A percentile compares a stretch with the other conserved stretches of the same genome.
These are phyloP conservation scores for Trypanosoma theileri DNA, from an alignment of 208 protist species.

Conservation along the genomic window DNA sequence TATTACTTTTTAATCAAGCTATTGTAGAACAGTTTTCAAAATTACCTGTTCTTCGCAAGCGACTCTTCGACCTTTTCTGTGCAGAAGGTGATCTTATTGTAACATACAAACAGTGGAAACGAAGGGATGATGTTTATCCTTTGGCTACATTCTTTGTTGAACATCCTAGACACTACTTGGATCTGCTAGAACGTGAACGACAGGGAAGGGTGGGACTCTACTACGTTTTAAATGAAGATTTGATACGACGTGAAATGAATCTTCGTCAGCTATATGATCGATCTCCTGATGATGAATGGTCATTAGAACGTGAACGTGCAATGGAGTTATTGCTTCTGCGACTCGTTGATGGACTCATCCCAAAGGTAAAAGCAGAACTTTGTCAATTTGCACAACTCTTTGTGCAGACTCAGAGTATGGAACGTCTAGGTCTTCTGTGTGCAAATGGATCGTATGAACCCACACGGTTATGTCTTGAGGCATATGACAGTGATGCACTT, in stretches of 20 bases:
- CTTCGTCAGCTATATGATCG: constrained; percentile 51
- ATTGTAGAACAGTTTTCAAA: constrained; percentile 80
- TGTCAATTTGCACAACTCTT: constrained; percentile 46
- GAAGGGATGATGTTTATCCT: constrained; percentile 62
- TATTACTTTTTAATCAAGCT: constrained; percentile 71
- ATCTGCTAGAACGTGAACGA: constrained; percentile 69
- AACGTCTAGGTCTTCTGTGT: constrained; percentile 62
- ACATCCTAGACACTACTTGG: constrained; percentile 65
- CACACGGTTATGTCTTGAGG: constrained; percentile 55
- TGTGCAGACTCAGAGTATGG: constrained; percentile 36
- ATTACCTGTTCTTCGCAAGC: constrained; percentile 64
- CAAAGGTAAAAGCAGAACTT: constrained; percentile 69
- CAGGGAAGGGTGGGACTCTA: constrained; percentile 60
- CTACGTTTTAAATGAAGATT: constrained; percentile 72
- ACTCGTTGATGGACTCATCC: constrained; percentile 54
- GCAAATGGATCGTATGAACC: constrained; percentile 63
- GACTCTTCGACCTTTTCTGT: constrained; percentile 76
- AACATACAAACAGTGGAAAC: constrained; percentile 45
- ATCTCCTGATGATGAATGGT: constrained; percentile 53
- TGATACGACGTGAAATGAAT: constrained; percentile 67
- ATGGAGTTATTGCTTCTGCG: constrained; percentile 61
- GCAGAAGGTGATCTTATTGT: constrained; percentile 79
- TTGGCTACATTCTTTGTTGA: constrained; percentile 75
- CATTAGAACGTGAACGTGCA: constrained; percentile 45
- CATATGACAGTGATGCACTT: constrained; percentile 47